phyloP scores from a whole-genome alignment of 2,329 filamentous ascomycete species.

The Phyllosticta capitalensis region DNA sequence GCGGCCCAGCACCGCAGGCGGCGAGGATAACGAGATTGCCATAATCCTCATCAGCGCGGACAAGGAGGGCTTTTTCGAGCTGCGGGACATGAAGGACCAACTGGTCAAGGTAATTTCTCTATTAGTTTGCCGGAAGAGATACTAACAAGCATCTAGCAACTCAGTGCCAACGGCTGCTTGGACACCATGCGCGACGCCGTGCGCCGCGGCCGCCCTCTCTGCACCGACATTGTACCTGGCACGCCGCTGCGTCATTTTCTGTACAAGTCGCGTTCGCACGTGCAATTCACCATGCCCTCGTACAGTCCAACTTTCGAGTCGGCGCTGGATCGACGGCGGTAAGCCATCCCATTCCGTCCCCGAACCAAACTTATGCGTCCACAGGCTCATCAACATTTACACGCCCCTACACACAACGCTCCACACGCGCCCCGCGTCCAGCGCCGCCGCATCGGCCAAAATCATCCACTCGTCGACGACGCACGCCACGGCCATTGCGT shows the following conservation, averaged over 20 bases:
- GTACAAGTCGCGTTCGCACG: constrained; percentile 89
- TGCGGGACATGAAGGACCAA: constrained; percentile 61
- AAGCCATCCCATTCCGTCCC: constrained; percentile 13
- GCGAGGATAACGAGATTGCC: constrained; percentile 63
- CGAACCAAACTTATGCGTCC: neutral
- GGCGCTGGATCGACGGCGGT: constrained; percentile 54
- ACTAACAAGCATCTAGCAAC: constrained; percentile 49
- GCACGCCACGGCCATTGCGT: constrained; percentile 65
- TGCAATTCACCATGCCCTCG: constrained; percentile 90
- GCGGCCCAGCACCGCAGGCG: constrained; percentile 25
- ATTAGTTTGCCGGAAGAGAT: no score
- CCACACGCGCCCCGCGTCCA: constrained; percentile 74
- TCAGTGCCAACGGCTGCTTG: constrained; percentile 68
- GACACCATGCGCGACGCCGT: constrained; percentile 64
- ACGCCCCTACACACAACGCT: constrained; percentile 72
- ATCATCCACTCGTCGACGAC: constrained; percentile 73
- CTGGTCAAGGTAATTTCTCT: constrained; percentile 42
- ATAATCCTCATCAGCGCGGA: constrained; percentile 87
- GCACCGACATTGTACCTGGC: constrained; percentile 68
- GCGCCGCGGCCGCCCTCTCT: constrained; percentile 57
- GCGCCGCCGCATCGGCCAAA: constrained; percentile 45
- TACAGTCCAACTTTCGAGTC: constrained; percentile 59
- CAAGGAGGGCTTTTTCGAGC: constrained; percentile 85
- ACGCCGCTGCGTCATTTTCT: constrained; percentile 82
- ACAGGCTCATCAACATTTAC: constrained; percentile 70